Base-by-base conservation (phyloP, 2,329 filamentous ascomycete species). In the Ceratocystis alfenasii region DNA sequence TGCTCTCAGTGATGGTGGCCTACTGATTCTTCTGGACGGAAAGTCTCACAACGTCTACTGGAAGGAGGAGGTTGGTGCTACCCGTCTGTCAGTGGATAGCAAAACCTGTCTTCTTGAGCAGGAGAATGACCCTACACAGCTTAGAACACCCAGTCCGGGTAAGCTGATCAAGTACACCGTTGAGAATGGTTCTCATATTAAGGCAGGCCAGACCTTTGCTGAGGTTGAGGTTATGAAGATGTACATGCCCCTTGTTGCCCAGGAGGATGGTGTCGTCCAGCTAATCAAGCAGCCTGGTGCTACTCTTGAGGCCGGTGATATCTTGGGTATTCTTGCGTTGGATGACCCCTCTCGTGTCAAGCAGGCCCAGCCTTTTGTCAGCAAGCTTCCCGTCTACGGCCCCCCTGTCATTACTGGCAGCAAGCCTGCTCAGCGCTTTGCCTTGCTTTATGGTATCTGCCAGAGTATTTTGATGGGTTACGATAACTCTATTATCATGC, bases 211-310 rank as follows among this genome's bases (percentile, higher is more conserved):
- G 76, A 81, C 93, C 44, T 99, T 91, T 73, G 94, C 94, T 66
- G 94, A 99, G 76, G 93, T 99, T 50, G 94, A 99, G 78, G 94
- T 99, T 77, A 99, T 99, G 94, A 99, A 99, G 83, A 99, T 99
- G 94, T 97, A 97, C 83, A 99, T 99, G 94, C 94, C 94, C 73
- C 82, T 99, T 65, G 83, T 99, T 68, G 89, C 94, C 2, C 88
- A 92, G 74, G 94, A 99, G 76, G 94, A 96, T 72, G 94, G 94
- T 80, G 83, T 95, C 65, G 93, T 99, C 66, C 94, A 96, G 79
- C 84, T 99, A 72, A 96, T 99, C 81, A 99, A 99, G 84, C 94
- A 97, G 79, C 94, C 94, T 69, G 94, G 94, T 75, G 89, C 94
- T n/a, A 95, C 91, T 20, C 88, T 99, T 61, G 92, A 97, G 76